These are phyloP conservation scores for Apiotrichum veenhuisii DNA, from an alignment of 1,284 basidiomycete species.

Conservation along the genomic window DNA sequence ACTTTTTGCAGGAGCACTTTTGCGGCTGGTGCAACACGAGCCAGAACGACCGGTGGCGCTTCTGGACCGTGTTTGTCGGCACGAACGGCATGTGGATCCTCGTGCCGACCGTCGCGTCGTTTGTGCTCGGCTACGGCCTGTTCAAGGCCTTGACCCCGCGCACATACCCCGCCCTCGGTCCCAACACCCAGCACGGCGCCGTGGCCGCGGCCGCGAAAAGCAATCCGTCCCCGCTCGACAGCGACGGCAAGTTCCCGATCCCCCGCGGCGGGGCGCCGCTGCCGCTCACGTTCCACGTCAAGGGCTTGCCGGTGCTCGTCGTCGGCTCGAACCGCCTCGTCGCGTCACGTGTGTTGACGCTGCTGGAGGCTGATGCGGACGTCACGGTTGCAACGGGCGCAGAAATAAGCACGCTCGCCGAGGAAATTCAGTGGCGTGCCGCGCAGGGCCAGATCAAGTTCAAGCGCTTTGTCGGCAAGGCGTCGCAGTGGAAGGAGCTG, in stretches of 20 bases:
- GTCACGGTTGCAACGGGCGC: conserved; percentile 62
- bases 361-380: conserved; percentile 73
- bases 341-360: conserved; percentile 71
- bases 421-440: conserved; percentile 68
- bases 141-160: conserved; percentile 19
- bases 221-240: not conserved
- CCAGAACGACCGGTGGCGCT: conserved; percentile 61
- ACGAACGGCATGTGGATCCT: conserved; percentile 61
- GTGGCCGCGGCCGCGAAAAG: not conserved
- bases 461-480: conserved; percentile 45
- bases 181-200: not conserved
- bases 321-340: conserved; percentile 73
- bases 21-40: conserved; percentile 62
- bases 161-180: not conserved
- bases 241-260: conserved; percentile 30
- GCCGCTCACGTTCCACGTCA: conserved; percentile 66
- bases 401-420: conserved; percentile 53
- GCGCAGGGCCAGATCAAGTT: conserved; percentile 56
- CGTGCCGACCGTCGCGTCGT: conserved; percentile 31
- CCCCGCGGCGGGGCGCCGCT: conserved; percentile 64
- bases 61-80: conserved; percentile 64
- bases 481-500: conserved; percentile 10
- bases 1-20: conserved; percentile 60
- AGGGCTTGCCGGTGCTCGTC: conserved; percentile 59
- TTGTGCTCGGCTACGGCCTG: conserved; percentile 34